Evolutionary conservation across 73 alveolate species (phyloP), one percentile per base, ranked within the genome.

Genomic region (Durusdinium trenchii): DNA sequence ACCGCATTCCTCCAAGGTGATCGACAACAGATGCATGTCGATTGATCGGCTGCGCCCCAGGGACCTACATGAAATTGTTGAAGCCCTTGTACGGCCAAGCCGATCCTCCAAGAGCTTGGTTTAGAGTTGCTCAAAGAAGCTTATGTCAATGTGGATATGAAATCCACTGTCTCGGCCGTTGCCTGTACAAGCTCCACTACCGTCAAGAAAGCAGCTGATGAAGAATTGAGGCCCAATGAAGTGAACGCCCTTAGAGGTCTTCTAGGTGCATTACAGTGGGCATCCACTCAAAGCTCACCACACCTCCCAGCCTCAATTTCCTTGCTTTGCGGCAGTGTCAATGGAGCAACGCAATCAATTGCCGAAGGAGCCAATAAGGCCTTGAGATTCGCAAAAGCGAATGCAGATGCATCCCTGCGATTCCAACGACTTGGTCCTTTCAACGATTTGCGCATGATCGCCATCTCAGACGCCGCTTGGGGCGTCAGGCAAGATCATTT

Each of bases 61-160:
- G 46, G 1, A 23, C 43, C 46, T 6, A 46, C n/a, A 79, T 47
- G 90, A 43, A 64, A 71, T 48, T 71, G 14, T 20, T 71, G n/a
- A 71, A 71, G 50, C 83, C 83, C 50, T 35, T 71, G 26, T 71
- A 71, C 38, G 83, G 83, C 7, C 83, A 71, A n/a, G 83, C 83
- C 3, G 83, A 71, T 71, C 50, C 83, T 6, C 83, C 83, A 6
- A 30, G 32, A 28, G 50, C 28, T 7, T 71, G 83, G 83, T 71
- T 71, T 71, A 20, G 46, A 23, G 83, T 36, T 35, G 83, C 83
- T 5, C 4, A 23, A 6, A 46, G 83, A 3, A 30, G 48, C 3
- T 48, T 71, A 9, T 20, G 9, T 9, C 46, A 71, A 36, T 35
- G 46, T 38, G 83, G 83, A 28, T 71, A 71, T 48, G 14, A 30